Evolutionary conservation across 2,329 filamentous ascomycete genomes (phyloP).

Genomic region (Pseudogymnoascus sp.): DNA sequence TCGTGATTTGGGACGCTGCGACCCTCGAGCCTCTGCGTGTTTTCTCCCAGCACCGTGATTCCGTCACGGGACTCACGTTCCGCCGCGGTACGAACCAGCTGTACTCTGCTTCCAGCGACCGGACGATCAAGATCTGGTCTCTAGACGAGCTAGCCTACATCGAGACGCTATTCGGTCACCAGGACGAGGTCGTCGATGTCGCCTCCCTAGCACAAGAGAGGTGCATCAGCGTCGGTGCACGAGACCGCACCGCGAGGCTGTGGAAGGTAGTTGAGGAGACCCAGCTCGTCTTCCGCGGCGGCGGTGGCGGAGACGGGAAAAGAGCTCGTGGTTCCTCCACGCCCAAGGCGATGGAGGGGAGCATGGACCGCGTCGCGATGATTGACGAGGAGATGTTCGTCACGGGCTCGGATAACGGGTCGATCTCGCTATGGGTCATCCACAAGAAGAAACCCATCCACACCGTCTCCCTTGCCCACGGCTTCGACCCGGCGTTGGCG

Average conservation of each 20-base stretch:
- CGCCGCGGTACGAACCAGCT: constrained; percentile 83
- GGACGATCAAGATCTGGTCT: constrained; percentile 93
- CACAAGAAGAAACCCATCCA: constrained; percentile 92
- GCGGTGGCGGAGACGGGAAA: constrained; percentile 54
- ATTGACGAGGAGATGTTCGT: constrained; percentile 84
- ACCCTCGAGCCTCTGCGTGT: constrained; percentile 72
- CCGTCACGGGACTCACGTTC: constrained; percentile 79
- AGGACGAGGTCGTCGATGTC: constrained; percentile 81
- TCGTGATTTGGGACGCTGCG: constrained; percentile 83
- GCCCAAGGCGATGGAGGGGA: constrained; percentile 60
- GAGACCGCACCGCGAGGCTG: constrained; percentile 82
- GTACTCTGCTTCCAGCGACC: constrained; percentile 83
- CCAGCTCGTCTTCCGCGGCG: constrained; percentile 89
- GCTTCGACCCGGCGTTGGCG: constrained; percentile 64
- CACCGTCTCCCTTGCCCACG: constrained; percentile 74
- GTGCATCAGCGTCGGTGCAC: constrained; percentile 81
- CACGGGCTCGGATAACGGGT: constrained; percentile 87
- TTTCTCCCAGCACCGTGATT: constrained; percentile 86
- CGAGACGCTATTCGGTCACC: constrained; percentile 93
- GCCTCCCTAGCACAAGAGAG: constrained; percentile 78
- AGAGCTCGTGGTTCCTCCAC: constrained; percentile 37
- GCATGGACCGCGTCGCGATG: constrained; percentile 86
- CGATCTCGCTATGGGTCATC: constrained; percentile 77
- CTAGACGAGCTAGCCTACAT: constrained; percentile 88
- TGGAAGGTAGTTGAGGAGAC: constrained; percentile 97